A percentile compares a stretch with the other conserved stretches of the same genome.
Evolutionary conservation across 345 rosid genomes (phyloP).

Genomic region (Aquilaria sinensis): DNA sequence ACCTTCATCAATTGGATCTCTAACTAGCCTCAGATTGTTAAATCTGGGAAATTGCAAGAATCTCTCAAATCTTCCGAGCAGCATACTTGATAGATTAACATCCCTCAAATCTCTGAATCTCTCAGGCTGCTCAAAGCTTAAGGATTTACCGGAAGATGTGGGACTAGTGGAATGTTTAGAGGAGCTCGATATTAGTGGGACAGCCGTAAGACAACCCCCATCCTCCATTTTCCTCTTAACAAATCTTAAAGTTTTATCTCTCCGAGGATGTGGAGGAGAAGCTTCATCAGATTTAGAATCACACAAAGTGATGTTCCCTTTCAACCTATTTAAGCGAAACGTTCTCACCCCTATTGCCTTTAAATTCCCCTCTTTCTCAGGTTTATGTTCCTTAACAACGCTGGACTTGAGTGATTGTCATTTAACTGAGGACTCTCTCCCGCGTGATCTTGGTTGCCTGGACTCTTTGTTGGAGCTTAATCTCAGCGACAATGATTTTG

Average conservation of each 20-base stretch:
- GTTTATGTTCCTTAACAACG: conserved; percentile 17
- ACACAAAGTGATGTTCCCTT: too few species aligned
- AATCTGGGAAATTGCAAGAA: conserved; percentile 16
- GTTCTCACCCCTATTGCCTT: neutral
- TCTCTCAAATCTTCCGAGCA: conserved; percentile 18
- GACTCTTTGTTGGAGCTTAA: conserved; percentile 13
- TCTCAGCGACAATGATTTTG: conserved; percentile 26
- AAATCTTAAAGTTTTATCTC: conserved; percentile 19
- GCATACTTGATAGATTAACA: conserved; percentile 15
- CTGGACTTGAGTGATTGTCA: conserved; percentile 21
- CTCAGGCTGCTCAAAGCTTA: conserved; percentile 22
- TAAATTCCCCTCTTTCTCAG: conserved; percentile 14
- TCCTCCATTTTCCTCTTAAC: neutral
- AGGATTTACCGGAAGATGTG: conserved; percentile 20
- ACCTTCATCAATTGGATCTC: conserved; percentile 17
- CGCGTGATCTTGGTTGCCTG: conserved; percentile 18
- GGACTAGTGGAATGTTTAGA: conserved; percentile 18
- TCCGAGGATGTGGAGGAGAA: neutral
- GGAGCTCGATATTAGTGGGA: conserved; percentile 20
- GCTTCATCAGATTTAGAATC: too few species aligned
- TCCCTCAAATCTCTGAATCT: conserved; percentile 23
- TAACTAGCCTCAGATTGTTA: conserved; percentile 19
- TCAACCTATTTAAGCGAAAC: neutral
- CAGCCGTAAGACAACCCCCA: neutral
- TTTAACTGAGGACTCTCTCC: conserved; percentile 18